Evolutionary conservation across 169 alveolate species (phyloP).

Genomic region (Eimeria praecox): DNA sequence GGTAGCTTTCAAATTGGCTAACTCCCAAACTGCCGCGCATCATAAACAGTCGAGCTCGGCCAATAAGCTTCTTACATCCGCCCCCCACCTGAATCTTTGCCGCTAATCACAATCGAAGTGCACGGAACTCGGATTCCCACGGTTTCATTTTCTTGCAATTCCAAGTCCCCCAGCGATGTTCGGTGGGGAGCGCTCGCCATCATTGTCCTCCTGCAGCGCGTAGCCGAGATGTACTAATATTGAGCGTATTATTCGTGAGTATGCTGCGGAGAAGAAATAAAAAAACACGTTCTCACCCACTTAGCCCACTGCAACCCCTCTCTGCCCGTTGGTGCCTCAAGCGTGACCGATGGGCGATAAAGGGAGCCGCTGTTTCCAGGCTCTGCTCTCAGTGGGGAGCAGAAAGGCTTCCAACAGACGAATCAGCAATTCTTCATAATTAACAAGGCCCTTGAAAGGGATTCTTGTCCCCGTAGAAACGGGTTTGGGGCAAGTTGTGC

Average conservation of each 20-base stretch:
- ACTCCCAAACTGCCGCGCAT: neutral
- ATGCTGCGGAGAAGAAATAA: neutral
- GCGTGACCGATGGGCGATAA: conserved; percentile 18
- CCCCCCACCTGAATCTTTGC: conserved; percentile 59
- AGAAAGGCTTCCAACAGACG: neutral
- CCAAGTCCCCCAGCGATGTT: conserved; percentile 49
- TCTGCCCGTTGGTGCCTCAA: neutral
- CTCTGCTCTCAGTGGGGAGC: conserved; percentile 35
- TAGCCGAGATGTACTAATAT: neutral
- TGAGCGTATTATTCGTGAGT: neutral
- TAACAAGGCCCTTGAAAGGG: neutral
- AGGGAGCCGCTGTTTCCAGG: neutral
- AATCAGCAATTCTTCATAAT: neutral
- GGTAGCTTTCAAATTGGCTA: neutral
- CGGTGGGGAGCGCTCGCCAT: conserved; percentile 44
- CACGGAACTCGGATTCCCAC: conserved; percentile 30
- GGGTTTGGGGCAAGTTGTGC: neutral
- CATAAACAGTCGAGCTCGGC: neutral
- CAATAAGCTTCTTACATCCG: neutral
- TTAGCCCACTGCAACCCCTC: conserved; percentile 11
- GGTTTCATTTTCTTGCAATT: conserved; percentile 47
- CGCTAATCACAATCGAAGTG: conserved; percentile 25
- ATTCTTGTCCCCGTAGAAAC: neutral
- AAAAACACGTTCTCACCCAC: neutral
- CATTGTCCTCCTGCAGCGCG: conserved; percentile 1